Evolutionary conservation across 2,329 filamentous ascomycete species (phyloP), one percentile per base, ranked within the genome.

Genomic region (Fusarium tricinctum): DNA sequence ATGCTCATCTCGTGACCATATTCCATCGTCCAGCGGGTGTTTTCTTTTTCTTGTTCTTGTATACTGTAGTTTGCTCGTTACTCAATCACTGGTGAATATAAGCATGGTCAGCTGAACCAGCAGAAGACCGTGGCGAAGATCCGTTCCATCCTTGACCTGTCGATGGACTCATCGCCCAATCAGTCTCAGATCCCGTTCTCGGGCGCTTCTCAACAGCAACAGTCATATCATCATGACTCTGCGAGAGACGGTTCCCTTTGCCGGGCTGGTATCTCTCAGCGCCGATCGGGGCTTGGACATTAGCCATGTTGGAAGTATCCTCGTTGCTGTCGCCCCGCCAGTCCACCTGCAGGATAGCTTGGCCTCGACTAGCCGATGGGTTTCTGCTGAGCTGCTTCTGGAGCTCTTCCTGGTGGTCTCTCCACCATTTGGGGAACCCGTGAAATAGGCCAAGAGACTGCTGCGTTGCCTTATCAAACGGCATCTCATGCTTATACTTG

Each of bases 401-500:
- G 50, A 82, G 70, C 63, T 86, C 84, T n/a, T 78, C 79, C 71
- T 85, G 83, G 32, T 81, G 78, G 74, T 85, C 86, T 76, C 82
- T 86, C 82, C 84, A 90, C 88, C 88, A 90, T 17, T 78, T 75
- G 0, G 88, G 88, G n/a, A 86, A 79, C 0, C 88, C 88, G 63
- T 89, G 85, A 68, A 88, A 89, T 2, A 97, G 85, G 0, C 94
- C 94, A 4, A 97, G 84, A 8, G 85, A 83, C 43, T 86, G 81
- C 71, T 97, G 87, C 1, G 89, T 92, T 0, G 83, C 81, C 50
- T 83, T 83, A 68, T 94, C 89, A 26, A 81, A 78, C 0, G 94
- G 94, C 91, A 97, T 97, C 77, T 96, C 92, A 77, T 97, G 94
- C 81, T 94, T 95, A 83, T 89, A 97, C 69, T 90, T 89, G 81